These are phyloP conservation scores for Gillenia trifoliata DNA, from an alignment of 306 rosid genomes.

Conservation along the genomic window DNA sequence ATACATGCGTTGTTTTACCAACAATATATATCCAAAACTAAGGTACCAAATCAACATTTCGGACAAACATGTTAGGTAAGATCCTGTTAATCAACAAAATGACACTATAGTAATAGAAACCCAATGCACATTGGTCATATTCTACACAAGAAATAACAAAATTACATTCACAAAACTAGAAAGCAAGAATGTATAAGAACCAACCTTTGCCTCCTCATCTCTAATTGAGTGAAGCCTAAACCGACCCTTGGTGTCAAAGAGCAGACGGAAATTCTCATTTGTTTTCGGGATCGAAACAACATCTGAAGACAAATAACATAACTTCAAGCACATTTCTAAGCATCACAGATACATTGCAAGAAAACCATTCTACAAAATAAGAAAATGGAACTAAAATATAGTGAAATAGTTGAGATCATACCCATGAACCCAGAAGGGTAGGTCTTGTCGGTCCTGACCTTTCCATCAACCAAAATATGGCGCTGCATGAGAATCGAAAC, in stretches of 20 bases:
- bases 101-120: no score
- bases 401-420: slow-evolving; percentile 15
- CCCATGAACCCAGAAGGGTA: slow-evolving; percentile 90
- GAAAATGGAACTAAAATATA: no score
- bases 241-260: slow-evolving; percentile 84
- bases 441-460: slow-evolving; percentile 90
- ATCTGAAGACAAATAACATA: slow-evolving; percentile 31
- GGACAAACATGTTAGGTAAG: no score
- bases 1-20: no score
- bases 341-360: neutral
- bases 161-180: neutral
- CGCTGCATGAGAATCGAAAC: slow-evolving; percentile 82
- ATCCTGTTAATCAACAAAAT: no score
- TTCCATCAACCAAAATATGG: slow-evolving; percentile 65
- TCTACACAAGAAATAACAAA: neutral
- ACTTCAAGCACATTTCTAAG: neutral
- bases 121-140: no score
- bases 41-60: no score
- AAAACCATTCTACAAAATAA: neutral
- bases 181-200: neutral
- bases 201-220: slow-evolving; percentile 85
- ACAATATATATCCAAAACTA: no score
- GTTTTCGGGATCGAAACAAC: slow-evolving; percentile 88
- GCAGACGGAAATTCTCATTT: slow-evolving; percentile 80
- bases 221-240: slow-evolving; percentile 77